phyloP scores from a whole-genome alignment of 2,329 filamentous ascomycete genomes.

The Hypoxylon sp. region DNA sequence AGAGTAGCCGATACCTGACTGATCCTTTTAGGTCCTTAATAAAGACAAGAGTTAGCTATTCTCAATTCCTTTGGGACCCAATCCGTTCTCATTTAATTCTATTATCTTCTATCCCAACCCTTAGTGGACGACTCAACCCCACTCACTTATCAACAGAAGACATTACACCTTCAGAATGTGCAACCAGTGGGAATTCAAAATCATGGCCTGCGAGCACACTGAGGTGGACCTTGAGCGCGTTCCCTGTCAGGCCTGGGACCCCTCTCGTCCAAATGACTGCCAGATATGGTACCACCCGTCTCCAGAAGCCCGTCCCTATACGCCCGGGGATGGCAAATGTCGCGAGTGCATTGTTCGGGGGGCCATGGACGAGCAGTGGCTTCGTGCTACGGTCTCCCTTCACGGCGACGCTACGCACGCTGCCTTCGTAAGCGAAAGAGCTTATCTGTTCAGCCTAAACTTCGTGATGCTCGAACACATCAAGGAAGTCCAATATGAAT shows the following conservation, averaged over 20 bases:
- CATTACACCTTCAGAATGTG: constrained; percentile 14
- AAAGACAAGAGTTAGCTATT: background rate
- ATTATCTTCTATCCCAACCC: background rate
- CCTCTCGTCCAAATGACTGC: background rate
- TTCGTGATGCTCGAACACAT: background rate
- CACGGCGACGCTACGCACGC: background rate
- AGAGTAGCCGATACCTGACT: no score
- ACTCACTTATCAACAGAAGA: background rate
- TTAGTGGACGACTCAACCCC: background rate
- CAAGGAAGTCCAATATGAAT: background rate
- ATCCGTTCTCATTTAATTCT: no score
- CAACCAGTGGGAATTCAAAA: constrained; percentile 12
- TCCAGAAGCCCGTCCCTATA: background rate
- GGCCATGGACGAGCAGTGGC: constrained; percentile 2
- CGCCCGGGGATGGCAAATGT: background rate
- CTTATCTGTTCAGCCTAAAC: background rate
- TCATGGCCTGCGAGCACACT: constrained; percentile 9
- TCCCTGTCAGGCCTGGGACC: background rate
- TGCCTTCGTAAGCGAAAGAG: background rate
- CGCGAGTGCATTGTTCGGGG: background rate
- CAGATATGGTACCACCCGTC: background rate
- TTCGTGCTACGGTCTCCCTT: background rate
- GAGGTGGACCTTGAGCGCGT: background rate
- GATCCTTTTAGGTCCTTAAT: background rate
- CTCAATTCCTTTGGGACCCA: background rate